Base-by-base conservation (phyloP, 768 basidiomycete genomes). In the Lactarius evosmus region DNA sequence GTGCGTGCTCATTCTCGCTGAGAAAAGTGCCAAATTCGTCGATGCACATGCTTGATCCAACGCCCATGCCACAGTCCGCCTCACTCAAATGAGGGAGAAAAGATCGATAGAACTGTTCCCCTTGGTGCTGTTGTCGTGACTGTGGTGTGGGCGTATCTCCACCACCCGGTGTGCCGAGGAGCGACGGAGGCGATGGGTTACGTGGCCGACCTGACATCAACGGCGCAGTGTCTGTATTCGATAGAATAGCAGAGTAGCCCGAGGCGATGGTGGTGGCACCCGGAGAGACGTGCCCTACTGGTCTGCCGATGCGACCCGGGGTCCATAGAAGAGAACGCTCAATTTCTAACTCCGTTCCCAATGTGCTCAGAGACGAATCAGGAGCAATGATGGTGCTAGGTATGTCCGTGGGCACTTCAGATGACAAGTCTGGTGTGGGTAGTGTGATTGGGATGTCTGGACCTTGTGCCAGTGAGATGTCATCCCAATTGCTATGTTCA, bases 1-100 rank as follows among this genome's bases (percentile, higher is more conserved):
- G 54, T 17, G 36, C 53, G 11, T 52, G 33, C 7, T 55, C 58
- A 32, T 46, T 8, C 19, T 67, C 66, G 17, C 59, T 38, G 32
- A 65, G 56, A 41, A 66, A 67, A 36, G 44, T 60, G 53, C 67
- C 67, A 40, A 66, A 68, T 61, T 68, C 67, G 38, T 61, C 60
- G 38, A 68, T 34, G 41, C 50, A 54, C 6, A 66, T 11, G 27
- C 60, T 57, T 5, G 36, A 30, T 22, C 53, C 65, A 17, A 62
- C 33, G 17, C 46, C 56, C 4, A 52, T 34, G 44, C 30, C 46
- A 36, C 49, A 46, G 29, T 60, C 62, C n/a, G 29, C 49, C n/a
- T 59, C 56, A 19, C 58, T 60, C n/a, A 65, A 30, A 19, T 55
- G 63, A 14, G 67, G 67, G 6, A 59, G 56, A 52, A 61, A 67